phyloP scores from a whole-genome alignment of 1,284 basidiomycete genomes.

The Pyrrhoderma noxium region DNA sequence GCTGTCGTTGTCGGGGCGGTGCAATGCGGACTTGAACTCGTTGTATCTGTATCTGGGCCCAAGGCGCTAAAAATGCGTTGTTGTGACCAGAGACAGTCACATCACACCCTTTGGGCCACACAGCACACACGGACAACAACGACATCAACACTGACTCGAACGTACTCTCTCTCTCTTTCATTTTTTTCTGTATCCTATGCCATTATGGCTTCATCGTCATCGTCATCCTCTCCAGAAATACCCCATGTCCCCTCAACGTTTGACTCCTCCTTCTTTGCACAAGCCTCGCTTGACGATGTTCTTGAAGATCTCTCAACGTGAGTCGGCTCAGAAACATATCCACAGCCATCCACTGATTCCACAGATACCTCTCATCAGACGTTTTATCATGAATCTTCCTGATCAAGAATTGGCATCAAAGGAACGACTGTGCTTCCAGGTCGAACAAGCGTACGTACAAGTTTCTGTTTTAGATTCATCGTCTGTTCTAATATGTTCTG shows the following conservation, averaged over 20 bases:
- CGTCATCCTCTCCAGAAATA: constrained; percentile 65
- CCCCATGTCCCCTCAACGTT: constrained; percentile 40
- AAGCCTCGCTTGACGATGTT: constrained; percentile 68
- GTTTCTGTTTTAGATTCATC: not conserved
- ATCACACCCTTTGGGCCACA: not conserved
- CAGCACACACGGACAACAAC: constrained; percentile 5
- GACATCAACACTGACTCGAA: constrained; percentile 6
- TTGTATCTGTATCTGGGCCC: too few relatives aligned
- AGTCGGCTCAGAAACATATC: constrained; percentile 18
- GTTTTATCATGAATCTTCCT: constrained; percentile 96
- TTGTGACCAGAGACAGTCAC: not conserved
- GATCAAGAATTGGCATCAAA: constrained; percentile 87
- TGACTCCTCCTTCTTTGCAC: constrained; percentile 46
- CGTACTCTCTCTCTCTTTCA: constrained; percentile 2
- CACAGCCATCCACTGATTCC: constrained; percentile 15
- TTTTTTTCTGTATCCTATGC: constrained; percentile 13
- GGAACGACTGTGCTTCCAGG: constrained; percentile 96
- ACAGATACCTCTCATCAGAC: constrained; percentile 40
- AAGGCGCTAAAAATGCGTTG: not conserved
- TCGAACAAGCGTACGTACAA: constrained; percentile 87
- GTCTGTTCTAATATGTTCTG: constrained; percentile 5
- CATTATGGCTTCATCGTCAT: constrained; percentile 49
- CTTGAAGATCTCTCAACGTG: constrained; percentile 88
- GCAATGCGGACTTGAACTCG: too few relatives aligned
- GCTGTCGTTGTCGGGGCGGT: too few relatives aligned